Evolutionary conservation across 768 basidiomycete genomes (phyloP), one percentile per base, ranked within the genome.

Genomic region (Pleurotus citrinopileatus): DNA sequence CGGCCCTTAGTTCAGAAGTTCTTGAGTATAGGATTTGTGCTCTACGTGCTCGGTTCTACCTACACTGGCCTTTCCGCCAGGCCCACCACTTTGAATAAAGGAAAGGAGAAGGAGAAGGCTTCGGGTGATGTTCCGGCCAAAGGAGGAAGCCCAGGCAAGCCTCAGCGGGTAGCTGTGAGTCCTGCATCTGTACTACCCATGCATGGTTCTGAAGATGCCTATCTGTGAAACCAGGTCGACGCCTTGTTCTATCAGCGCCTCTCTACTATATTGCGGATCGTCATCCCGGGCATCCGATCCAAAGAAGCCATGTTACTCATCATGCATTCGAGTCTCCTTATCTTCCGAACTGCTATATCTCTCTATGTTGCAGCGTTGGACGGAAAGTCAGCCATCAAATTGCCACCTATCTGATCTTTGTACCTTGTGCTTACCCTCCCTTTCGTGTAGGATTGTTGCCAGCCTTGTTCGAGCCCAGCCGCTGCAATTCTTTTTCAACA

Each of bases 301-400:
- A 91, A 93, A 60, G 95, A 98, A 68, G 92, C 94, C 0, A 70
- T 90, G 51, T 80, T 98, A 46, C 79, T 99, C 13, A 71, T 85
- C 42, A 88, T 92, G 78, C 95, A 98, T 70, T 91, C 94, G 12
- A 84, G 86, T 63, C 77, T 99, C 54, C 81, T 99, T 52, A 77
- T 98, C 12, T 88, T 91, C 59, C 75, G 96, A 60, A 98, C 96
- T 3, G 86, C 91, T 1, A 87, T 98, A 42, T 95, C 92, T 13
- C 74, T 99, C 15, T 98, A 97, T 64, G 94, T 99, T 44, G 96
- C 96, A 4, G 83, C 89, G 19, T 77, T 98, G 44, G 96, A 98
- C 64, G 96, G 96, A 68, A 87, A 83, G 89, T 91, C 61, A 59
- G 84, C 75, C 13, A 29, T 12, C 29, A 26, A 59, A 61, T 45